A percentile compares a stretch with the other conserved stretches of the same genome.
These are phyloP conservation scores for Ceriops decandra DNA, from an alignment of 345 rosid species.

Conservation along the genomic window DNA sequence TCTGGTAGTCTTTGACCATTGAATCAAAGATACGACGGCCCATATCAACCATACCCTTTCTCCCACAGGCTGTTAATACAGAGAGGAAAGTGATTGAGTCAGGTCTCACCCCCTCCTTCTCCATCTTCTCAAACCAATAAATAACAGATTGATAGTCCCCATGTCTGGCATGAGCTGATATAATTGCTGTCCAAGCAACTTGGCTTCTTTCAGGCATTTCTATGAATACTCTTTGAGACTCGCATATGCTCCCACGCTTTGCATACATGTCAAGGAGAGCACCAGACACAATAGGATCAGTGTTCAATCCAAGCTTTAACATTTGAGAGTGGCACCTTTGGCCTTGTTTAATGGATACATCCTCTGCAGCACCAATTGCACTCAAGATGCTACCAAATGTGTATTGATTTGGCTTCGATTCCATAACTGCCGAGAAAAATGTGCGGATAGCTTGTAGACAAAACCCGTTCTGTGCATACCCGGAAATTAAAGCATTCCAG, in stretches of 20 bases:
- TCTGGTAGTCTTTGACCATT: constrained; percentile 51
- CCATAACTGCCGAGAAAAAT: constrained; percentile 39
- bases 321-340: constrained; percentile 68
- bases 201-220: constrained; percentile 50
- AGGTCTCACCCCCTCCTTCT: constrained; percentile 49
- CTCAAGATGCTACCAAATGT: constrained; percentile 80
- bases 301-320: constrained; percentile 54
- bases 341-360: constrained; percentile 70
- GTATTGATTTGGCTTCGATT: constrained; percentile 60
- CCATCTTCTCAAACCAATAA: constrained; percentile 58
- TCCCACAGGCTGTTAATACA: constrained; percentile 66
- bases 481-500: constrained; percentile 88
- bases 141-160: constrained; percentile 78
- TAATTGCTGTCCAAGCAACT: constrained; percentile 79
- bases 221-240: constrained; percentile 57
- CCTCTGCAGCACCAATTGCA: constrained; percentile 74
- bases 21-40: constrained; percentile 55
- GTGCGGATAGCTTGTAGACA: constrained; percentile 50
- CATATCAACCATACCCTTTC: constrained; percentile 70
- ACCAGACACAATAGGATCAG: constrained; percentile 58
- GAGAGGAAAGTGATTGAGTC: constrained; percentile 82
- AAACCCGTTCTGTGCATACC: constrained; percentile 64
- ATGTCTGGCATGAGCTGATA: constrained; percentile 82
- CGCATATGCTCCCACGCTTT: constrained; percentile 77
- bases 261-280: constrained; percentile 94